A percentile compares a stretch with the other conserved stretches of the same genome.
These are phyloP conservation scores for Capsella rubella DNA, from an alignment of 441 rosid species.

Conservation along the genomic window DNA sequence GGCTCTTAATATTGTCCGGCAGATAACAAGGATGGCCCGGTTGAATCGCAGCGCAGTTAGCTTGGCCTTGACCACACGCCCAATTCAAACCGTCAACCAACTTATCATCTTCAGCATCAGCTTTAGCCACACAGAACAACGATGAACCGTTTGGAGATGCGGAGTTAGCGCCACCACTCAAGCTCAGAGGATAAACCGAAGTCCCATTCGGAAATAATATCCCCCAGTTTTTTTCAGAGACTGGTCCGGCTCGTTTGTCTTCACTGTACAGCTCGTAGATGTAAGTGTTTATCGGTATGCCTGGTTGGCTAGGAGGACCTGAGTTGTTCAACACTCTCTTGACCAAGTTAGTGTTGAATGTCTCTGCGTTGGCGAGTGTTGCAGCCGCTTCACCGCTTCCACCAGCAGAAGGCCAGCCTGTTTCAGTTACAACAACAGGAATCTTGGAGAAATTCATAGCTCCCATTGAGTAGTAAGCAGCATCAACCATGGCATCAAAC, in stretches of 20 bases:
- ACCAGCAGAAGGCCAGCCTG: conserved; percentile 84
- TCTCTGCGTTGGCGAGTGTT: conserved; percentile 68
- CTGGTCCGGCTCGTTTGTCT: conserved; percentile 77
- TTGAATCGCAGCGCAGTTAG: conserved; percentile 75
- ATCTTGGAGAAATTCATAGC: conserved; percentile 74
- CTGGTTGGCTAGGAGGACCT: conserved; percentile 87
- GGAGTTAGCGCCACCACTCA: conserved; percentile 45
- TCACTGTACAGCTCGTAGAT: conserved; percentile 91
- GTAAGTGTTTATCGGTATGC: conserved; percentile 70
- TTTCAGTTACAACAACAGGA: conserved; percentile 81
- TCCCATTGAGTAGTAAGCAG: conserved; percentile 82
- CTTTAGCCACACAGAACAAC: conserved; percentile 79
- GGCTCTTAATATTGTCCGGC: conserved; percentile 66
- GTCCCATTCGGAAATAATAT: conserved; percentile 72
- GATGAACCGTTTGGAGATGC: conserved; percentile 51
- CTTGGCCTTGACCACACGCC: conserved; percentile 98
- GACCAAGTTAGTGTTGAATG: conserved; percentile 76
- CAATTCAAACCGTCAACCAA: conserved; percentile 79
- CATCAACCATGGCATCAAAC: conserved; percentile 99
- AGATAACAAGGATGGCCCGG: conserved; percentile 67
- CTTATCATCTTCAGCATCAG: conserved; percentile 66
- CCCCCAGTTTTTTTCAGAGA: conserved; percentile 93
- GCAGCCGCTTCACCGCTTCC: conserved; percentile 73
- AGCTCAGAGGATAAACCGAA: conserved; percentile 66
- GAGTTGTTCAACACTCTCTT: conserved; percentile 75